Base-by-base conservation (phyloP, 2,329 filamentous ascomycete genomes). In the Epichloe hybrida region DNA sequence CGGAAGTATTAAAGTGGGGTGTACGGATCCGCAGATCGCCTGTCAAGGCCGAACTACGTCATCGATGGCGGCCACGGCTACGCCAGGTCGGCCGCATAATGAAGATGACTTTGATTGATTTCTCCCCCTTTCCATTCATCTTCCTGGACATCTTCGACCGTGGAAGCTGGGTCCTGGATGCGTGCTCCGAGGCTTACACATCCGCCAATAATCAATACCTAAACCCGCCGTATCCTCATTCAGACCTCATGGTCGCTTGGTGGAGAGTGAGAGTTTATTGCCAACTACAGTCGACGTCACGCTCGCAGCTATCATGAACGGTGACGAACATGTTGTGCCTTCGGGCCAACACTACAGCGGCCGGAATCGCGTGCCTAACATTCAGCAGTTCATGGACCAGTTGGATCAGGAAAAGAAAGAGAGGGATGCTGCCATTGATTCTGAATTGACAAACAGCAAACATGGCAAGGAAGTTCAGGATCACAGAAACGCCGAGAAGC, bases 351-450 rank as follows among this genome's bases (percentile, higher is more conserved):
- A 89, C 64, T 96, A 94, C 72, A 91, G 86, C 34, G 88, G 84
- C 48, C 69, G 68, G 53, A 95, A 95, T 65, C 86, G 86, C 23
- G 81, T 97, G 49, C 91, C 91, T 6, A 95, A 88, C 51, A 85
- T 96, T 57, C 82, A 84, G 62, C 79, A 91, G 65, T 94, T 95
- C 57, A 76, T 95, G 57, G 77, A 86, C 49, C 78, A 78, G 56
- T 75, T 96, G 37, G 90, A 95, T 65, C 72, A 69, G 49, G 82
- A 94, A 58, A 95, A 95, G 71, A 81, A 77, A 59, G 71, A 83
- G 8, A 78, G 88, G 57, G 87, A 95, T 66, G 75, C 75, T 51
- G 70, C 77, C 55, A 81, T 95, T 54, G 85, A 94, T 44, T 70
- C 78, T 46, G 67, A 77, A 17, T 61, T 68, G 5, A 70, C 70